Conservation (phyloP, 805 yeast genomes). For the Scheffersomyces lignosus region DNA sequence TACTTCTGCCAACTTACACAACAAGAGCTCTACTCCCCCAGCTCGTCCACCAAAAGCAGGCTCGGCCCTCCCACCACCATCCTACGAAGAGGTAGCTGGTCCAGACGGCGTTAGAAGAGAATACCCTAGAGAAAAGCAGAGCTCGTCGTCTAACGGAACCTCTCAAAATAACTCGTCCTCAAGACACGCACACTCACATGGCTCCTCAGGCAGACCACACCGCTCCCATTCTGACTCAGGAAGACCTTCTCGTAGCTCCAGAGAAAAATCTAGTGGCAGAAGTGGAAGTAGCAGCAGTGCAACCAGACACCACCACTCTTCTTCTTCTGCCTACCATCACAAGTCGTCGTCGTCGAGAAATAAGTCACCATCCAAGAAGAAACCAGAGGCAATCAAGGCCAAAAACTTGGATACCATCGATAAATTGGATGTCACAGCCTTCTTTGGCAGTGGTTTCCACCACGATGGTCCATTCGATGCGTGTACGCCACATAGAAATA, state of each 20-base stretch:
- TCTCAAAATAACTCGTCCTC: too few species aligned
- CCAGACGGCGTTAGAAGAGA: slow-evolving; percentile 38
- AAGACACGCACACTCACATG: slow-evolving; percentile 12
- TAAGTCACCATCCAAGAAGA: slow-evolving; percentile 41
- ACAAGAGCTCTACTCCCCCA: slow-evolving; percentile 15
- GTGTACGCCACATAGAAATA: slow-evolving; percentile 94
- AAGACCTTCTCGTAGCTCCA: slow-evolving; percentile 8
- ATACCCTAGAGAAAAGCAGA: slow-evolving; percentile 55
- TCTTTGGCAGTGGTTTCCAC: slow-evolving; percentile 92
- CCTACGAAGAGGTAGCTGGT: slow-evolving; percentile 72
- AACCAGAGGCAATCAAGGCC: slow-evolving; percentile 50
- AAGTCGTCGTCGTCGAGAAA: slow-evolving; percentile 13
- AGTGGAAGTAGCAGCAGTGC: background rate
- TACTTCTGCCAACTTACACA: slow-evolving; percentile 24
- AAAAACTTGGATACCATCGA: slow-evolving; percentile 91
- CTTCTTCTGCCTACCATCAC: slow-evolving; percentile 10
- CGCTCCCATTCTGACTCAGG: slow-evolving; percentile 18
- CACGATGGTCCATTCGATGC: slow-evolving; percentile 99
- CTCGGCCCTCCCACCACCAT: slow-evolving; percentile 54
- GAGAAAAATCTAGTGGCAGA: slow-evolving; percentile 9
- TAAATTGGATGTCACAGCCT: slow-evolving; percentile 91
- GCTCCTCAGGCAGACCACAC: slow-evolving; percentile 21
- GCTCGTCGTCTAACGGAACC: slow-evolving; percentile 17
- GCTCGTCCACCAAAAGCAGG: slow-evolving; percentile 17
- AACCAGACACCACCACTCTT: slow-evolving; percentile 4